Base-by-base conservation (phyloP, 495 filamentous ascomycete species). In the Aspergillus incahuasiensis region DNA sequence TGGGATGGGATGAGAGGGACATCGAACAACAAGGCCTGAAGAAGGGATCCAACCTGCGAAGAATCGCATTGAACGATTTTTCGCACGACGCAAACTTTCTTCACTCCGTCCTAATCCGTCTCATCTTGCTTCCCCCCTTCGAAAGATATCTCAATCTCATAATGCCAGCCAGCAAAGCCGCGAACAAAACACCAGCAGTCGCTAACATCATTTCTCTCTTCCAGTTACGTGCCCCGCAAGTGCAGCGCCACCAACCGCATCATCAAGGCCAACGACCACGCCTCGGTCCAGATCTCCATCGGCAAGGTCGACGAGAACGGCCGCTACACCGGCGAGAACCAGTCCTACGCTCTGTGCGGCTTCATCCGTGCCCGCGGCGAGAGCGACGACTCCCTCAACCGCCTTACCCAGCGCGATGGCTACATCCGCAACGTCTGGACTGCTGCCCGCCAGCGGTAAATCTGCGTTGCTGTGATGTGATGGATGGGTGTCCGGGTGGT, bases 241-340 rank as follows among this genome's bases (percentile, higher is more conserved):
- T 92, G 90, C 87, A 88, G 83, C 74, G 90, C 89, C 68, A 92
- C 89, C 75, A 89, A 89, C 87, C 86, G 89, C 77, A 96, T 97
- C 85, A 96, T 97, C 86, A 96, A 96, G 82, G 89, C 94, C 80
- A 96, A 97, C 79, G 94, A 95, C 79, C 90, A 95, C 82, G 90
- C 88, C 65, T 91, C 88, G 52, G 92, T 91, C 64, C 88, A 96
- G 81, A 88, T 95, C 45, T 77, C 85, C 64, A 81, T 96, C 72
- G 91, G 88, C 74, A 92, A 95, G 76, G 87, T 96, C 67, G 91
- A 96, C 77, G 92, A 97, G 78, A 89, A 89, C 79, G 92, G 94
- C 63, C 88, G 92, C 66, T 90, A 97, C 82, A 94, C 90, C 60
- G 90, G 91, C 68, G 94, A 97, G 81, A 96, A 91, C 85, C 86